Evolutionary conservation across 345 rosid genomes (phyloP), one percentile per base, ranked within the genome.

Genomic region (Brassica rapa): DNA sequence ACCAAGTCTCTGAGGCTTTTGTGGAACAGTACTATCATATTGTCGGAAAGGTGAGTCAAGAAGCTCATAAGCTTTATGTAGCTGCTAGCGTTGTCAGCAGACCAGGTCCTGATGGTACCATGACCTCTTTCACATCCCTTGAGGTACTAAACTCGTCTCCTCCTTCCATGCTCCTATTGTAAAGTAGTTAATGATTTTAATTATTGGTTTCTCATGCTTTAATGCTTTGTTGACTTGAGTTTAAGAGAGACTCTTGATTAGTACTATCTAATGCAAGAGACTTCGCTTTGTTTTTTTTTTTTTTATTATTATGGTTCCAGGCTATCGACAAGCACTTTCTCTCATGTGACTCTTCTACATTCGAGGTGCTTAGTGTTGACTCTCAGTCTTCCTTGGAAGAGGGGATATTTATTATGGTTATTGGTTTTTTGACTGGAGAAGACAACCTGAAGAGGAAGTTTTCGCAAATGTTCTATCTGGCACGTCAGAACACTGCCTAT

Each of bases 81-180:
- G 80, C 59, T 71, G 23, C 24, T 57, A 71, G 77, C 23, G 65
- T 75, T 66, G 73, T 80, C 4, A 75, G 49, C 49, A 56, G 83
- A 75, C 83, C 76, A 43, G 46, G 37, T 5, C 68, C 56, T 43
- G 77, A 75, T 80, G 83, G 83, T 74, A 43, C 83, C 60, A 75
- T 80, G 83, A 5, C 33, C 8, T 71, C 80, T 75, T 65, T 75
- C 46, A 56, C 53, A 4, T 71, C 83, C 64, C 8, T 66, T 21
- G 77, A 80, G 83, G 55, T 49, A 49, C 55, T 46, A 15, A 41
- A 41, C n/a, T 41, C 49, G 4, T 41, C 49, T 41, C 49, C 49
- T 41, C 49, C 49, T 37, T 8, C 10, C 43, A 37, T 9, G 11
- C 43, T 37, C 43, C 11, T 37, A 37, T 37, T 25, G 29, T 25